Base-by-base conservation (phyloP, 371 early-diverging fungal species). In the Homolaphlyctis polyrhiza region DNA sequence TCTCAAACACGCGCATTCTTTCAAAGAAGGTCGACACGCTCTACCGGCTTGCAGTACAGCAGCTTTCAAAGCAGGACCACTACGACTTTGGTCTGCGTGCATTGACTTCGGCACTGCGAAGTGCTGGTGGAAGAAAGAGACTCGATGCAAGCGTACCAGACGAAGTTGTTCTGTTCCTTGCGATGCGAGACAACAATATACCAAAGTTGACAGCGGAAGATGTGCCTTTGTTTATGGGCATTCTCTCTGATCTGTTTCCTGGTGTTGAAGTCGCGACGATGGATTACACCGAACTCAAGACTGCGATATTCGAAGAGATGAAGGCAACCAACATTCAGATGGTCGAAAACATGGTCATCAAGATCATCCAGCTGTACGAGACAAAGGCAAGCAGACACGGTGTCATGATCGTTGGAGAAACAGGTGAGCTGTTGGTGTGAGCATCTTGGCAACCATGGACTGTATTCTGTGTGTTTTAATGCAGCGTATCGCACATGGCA, bases 41-140 rank as follows among this genome's bases (percentile, higher is more conserved):
- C 1, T 83, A 82, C 66, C 65, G 71, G 57, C 71, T 83, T 0
- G 61, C 82, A 16, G 73, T 71, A 13, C 82, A 83, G 69, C 82
- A 81, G 61, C 71, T 83, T 6, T 82, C 82, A 5, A 82, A 81
- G 66, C 83, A 83, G 63, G 80, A 79, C 52, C 83, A 83, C 62
- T 83, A 83, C 63, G 84, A 84, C 51, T 84, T 83, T 64, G 79
- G 79, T 27, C 63, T 87, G 33, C 73, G 87, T 28, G 81, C 84
- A 0, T 57, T 84, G 30, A 84, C 81, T 5, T 66, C 80, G 0
- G 78, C 77, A 1, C 65, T 84, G 48, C 59, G 72, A 23, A 69
- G 69, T 16, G 81, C 82, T 1, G 84, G 85, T 29, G 51, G 65
- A 2, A 34, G 74, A 25, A 79, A 79, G 57, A 68, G 80, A 23